Percentiles rank a stretch among this genome's conserved stretches.
phyloP scores from a whole-genome alignment of 768 basidiomycete genomes.

The Tricholoma terreum region DNA sequence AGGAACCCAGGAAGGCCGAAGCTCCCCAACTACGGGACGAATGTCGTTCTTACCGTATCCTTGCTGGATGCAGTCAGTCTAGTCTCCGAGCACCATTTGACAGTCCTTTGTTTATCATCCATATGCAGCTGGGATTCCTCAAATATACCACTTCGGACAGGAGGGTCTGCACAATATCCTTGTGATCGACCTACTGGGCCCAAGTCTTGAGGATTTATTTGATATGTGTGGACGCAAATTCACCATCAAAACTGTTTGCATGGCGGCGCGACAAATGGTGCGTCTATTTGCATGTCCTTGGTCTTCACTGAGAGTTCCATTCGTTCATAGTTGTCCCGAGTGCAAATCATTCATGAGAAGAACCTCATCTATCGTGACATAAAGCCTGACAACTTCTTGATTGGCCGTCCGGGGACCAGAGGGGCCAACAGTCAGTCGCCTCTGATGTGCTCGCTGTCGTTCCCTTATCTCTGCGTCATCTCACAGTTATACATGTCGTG shows the following conservation, averaged over 20 bases:
- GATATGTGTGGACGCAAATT: constrained; percentile 99
- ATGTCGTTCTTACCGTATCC: constrained; percentile 93
- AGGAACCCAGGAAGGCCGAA: constrained; percentile 93
- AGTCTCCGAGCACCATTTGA: constrained; percentile 5
- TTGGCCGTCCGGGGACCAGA: constrained; percentile 92
- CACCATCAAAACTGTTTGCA: constrained; percentile 96
- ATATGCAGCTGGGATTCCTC: constrained; percentile 85
- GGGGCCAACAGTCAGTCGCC: constrained; percentile 65
- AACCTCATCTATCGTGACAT: constrained; percentile 99
- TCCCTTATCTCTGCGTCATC: constrained; percentile 5
- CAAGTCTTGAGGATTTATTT: constrained; percentile 95
- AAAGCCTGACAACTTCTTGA: constrained; percentile 99
- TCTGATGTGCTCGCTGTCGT: constrained; percentile 1
- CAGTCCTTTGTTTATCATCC: constrained; percentile 18
- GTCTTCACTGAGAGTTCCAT: constrained; percentile 7
- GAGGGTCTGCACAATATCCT: constrained; percentile 98
- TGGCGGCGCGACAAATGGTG: constrained; percentile 98
- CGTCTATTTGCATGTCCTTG: constrained; percentile 18
- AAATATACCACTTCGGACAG: constrained; percentile 99
- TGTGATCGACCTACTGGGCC: constrained; percentile 96
- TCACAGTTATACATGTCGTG: constrained; percentile 82
- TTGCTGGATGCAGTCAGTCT: constrained; percentile 83
- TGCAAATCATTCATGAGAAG: constrained; percentile 98
- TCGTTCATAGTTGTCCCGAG: constrained; percentile 72
- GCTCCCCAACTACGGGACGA: constrained; percentile 98